phyloP scores from a whole-genome alignment of 345 rosid species.

The Citrus hindsii region DNA sequence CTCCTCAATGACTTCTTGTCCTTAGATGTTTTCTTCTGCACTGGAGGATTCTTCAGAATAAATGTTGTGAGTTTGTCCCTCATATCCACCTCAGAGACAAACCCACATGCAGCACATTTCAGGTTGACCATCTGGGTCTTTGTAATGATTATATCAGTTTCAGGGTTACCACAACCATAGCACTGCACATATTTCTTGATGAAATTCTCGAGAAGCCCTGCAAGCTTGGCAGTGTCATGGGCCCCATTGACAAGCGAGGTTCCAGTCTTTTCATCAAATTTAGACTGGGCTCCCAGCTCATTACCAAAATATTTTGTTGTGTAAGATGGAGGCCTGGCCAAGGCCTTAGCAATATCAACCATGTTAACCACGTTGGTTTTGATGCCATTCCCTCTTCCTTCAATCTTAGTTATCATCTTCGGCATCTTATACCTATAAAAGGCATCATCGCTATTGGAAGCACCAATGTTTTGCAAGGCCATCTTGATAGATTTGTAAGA shows the following conservation, averaged over 20 bases:
- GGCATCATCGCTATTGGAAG: conserved; percentile 89
- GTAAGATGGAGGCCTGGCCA: conserved; percentile 82
- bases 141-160: conserved; percentile 67
- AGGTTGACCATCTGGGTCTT: conserved; percentile 71
- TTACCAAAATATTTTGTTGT: conserved; percentile 88
- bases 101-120: conserved; percentile 87
- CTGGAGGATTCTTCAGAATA: conserved; percentile 76
- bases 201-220: conserved; percentile 69
- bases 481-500: conserved; percentile 30
- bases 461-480: conserved; percentile 94
- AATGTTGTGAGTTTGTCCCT: conserved; percentile 77
- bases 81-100: conserved; percentile 81
- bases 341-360: conserved; percentile 94
- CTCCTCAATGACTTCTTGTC: conserved; percentile 83
- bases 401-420: conserved; percentile 82
- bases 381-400: conserved; percentile 93
- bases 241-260: conserved; percentile 84
- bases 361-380: conserved; percentile 87
- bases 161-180: conserved; percentile 91
- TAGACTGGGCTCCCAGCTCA: conserved; percentile 94
- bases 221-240: conserved; percentile 75
- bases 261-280: conserved; percentile 82
- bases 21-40: conserved; percentile 53
- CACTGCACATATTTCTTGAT: conserved; percentile 93
- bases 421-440: conserved; percentile 99